Conservation (phyloP, 371 early-diverging fungal genomes). For the Mucor piriformis region DNA sequence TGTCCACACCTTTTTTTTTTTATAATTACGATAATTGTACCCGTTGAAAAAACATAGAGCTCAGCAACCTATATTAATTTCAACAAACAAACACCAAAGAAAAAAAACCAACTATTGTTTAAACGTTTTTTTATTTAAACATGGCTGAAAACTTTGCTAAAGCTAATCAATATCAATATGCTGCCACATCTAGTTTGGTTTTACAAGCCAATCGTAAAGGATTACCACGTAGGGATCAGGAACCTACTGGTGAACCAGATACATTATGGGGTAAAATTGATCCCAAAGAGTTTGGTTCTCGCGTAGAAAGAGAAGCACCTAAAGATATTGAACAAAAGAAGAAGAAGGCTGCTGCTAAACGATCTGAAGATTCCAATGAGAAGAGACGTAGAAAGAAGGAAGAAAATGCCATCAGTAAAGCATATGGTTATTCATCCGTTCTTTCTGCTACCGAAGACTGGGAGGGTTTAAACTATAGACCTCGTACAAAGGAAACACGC, state of each 20-base stretch:
- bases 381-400: constrained; percentile 61
- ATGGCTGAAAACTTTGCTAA: constrained; percentile 83
- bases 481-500: constrained; percentile 93
- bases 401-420: constrained; percentile 62
- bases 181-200: constrained; percentile 93
- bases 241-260: constrained; percentile 96
- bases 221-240: constrained; percentile 85
- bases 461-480: constrained; percentile 87
- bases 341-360: constrained; percentile 55
- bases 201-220: constrained; percentile 86
- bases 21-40: background rate
- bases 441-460: constrained; percentile 91
- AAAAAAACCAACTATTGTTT: background rate
- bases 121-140: constrained; percentile 2
- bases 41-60: background rate
- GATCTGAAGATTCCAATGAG: constrained; percentile 54
- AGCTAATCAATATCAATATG: constrained; percentile 85
- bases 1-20: background rate
- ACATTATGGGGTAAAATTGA: constrained; percentile 87
- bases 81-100: background rate
- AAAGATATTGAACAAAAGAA: constrained; percentile 71
- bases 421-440: constrained; percentile 81
- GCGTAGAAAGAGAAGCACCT: constrained; percentile 71
- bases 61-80: background rate
- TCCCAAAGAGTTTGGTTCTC: constrained; percentile 84